Evolutionary conservation across 768 basidiomycete species (phyloP).

Genomic region (Leccinum sublutescens): DNA sequence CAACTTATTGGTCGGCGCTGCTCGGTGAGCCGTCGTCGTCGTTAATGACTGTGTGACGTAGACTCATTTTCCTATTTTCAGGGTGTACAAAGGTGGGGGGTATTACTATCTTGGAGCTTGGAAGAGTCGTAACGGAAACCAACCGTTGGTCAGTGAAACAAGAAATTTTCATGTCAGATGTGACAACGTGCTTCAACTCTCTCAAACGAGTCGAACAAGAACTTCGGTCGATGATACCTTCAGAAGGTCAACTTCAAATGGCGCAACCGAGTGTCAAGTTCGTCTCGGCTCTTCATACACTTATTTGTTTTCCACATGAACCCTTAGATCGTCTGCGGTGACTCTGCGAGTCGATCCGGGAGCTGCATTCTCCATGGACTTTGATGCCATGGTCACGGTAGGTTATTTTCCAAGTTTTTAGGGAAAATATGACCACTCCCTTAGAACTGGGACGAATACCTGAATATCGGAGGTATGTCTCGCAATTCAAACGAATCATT

Average conservation of each 20-base stretch:
- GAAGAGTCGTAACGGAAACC: background rate
- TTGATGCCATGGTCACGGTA: slow-evolving; percentile 65
- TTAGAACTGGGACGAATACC: slow-evolving; percentile 64
- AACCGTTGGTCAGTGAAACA: slow-evolving; percentile 60
- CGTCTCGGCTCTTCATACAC: slow-evolving; percentile 14
- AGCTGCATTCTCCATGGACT: slow-evolving; percentile 51
- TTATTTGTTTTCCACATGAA: background rate
- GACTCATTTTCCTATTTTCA: slow-evolving; percentile 17
- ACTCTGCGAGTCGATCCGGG: slow-evolving; percentile 52
- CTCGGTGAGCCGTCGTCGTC: slow-evolving; percentile 52
- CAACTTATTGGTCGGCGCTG: slow-evolving; percentile 86
- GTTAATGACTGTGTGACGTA: background rate
- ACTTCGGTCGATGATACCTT: slow-evolving; percentile 43
- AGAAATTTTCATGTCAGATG: slow-evolving; percentile 79
- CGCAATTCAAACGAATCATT: background rate
- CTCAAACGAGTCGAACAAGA: slow-evolving; percentile 80
- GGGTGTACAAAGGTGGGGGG: slow-evolving; percentile 51
- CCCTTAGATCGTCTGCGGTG: slow-evolving; percentile 46
- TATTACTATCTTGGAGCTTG: background rate
- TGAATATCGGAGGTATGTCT: slow-evolving; percentile 46
- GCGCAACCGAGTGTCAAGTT: slow-evolving; percentile 64
- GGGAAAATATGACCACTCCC: background rate
- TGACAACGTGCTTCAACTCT: slow-evolving; percentile 70
- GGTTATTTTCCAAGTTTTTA: slow-evolving; percentile 19
- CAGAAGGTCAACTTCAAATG: slow-evolving; percentile 65